A percentile compares a stretch with the other conserved stretches of the same genome.
phyloP scores from a whole-genome alignment of 2,329 filamentous ascomycete species.

The Cadophora malorum region DNA sequence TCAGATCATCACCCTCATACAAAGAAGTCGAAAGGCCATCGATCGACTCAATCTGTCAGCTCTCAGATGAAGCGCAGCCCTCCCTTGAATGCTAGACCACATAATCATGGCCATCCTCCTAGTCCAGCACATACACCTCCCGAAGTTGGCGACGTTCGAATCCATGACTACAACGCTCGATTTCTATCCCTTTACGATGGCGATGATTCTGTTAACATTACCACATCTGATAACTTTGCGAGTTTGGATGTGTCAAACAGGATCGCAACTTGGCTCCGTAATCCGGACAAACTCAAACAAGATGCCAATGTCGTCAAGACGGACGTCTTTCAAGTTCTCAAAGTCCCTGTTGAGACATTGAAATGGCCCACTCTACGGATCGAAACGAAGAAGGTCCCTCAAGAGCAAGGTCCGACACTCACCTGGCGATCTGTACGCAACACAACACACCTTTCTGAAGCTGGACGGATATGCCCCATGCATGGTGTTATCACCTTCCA shows the following conservation, averaged over 20 bases:
- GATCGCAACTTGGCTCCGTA: constrained; percentile 79
- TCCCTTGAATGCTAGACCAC: constrained; percentile 62
- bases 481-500: constrained; percentile 79
- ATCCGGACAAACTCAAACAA: constrained; percentile 70
- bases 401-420: constrained; percentile 54
- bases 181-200: constrained; percentile 48
- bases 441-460: constrained; percentile 46
- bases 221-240: constrained; percentile 75
- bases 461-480: constrained; percentile 66
- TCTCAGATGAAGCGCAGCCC: constrained; percentile 72
- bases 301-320: constrained; percentile 69
- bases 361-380: constrained; percentile 43
- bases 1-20: constrained; percentile 60
- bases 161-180: constrained; percentile 70
- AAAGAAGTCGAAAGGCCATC: constrained; percentile 87
- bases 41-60: constrained; percentile 75
- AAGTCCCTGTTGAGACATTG: constrained; percentile 35
- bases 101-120: constrained; percentile 63
- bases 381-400: constrained; percentile 35
- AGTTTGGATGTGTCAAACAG: constrained; percentile 77
- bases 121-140: constrained; percentile 81
- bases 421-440: constrained; percentile 73
- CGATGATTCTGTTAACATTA: constrained; percentile 52
- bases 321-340: constrained; percentile 70
- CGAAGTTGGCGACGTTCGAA: constrained; percentile 66